These are phyloP conservation scores for Trametes punicea DNA, from an alignment of 768 basidiomycete species.

Conservation along the genomic window DNA sequence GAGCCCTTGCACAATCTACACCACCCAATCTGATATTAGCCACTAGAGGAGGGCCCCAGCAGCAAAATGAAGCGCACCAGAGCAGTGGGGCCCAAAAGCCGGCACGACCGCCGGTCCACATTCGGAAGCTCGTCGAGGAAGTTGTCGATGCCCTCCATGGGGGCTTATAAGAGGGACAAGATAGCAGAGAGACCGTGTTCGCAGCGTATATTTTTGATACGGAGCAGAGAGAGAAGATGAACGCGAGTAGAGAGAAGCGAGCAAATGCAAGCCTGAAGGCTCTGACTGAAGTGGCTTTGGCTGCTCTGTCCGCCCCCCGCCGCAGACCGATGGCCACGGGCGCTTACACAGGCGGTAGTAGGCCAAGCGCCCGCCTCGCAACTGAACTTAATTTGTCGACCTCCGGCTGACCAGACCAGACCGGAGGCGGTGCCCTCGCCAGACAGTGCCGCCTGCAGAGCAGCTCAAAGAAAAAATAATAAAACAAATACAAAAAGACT, in stretches of 20 bases:
- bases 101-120: slow-evolving; percentile 42
- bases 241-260: not conserved
- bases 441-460: too few species aligned
- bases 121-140: slow-evolving; percentile 34
- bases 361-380: not conserved
- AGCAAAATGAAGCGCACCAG: slow-evolving; percentile 32
- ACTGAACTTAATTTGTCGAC: not conserved
- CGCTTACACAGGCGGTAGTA: not conserved
- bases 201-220: not conserved
- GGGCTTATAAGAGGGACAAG: slow-evolving; percentile 4
- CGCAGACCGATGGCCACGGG: slow-evolving; percentile 1
- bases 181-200: not conserved
- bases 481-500: too few species aligned
- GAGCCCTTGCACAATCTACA: slow-evolving; percentile 73
- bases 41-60: not conserved
- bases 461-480: too few species aligned
- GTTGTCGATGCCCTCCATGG: slow-evolving; percentile 10
- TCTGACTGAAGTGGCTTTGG: slow-evolving; percentile 13
- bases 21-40: not conserved
- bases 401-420: not conserved
- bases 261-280: slow-evolving; percentile 6
- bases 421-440: not conserved
- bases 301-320: slow-evolving; percentile 1
- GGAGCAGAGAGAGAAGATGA: not conserved
- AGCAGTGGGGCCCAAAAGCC: slow-evolving; percentile 46